Evolutionary conservation across 2,329 filamentous ascomycete genomes (phyloP).

Genomic region (Penicillium sumatraense): DNA sequence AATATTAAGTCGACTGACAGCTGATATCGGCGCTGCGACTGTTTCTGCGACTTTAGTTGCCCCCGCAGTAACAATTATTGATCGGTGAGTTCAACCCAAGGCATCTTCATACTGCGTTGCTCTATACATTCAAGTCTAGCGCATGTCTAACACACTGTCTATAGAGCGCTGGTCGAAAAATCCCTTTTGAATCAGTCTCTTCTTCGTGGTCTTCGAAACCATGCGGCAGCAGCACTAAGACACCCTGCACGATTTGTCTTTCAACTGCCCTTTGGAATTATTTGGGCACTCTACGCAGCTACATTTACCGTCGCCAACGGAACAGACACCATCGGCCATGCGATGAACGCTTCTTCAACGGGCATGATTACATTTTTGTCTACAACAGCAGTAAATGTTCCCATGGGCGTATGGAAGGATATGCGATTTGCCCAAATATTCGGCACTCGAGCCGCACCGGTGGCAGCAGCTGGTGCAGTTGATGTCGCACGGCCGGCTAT

Average conservation of each 20-base stretch:
- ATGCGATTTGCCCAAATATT: conserved; percentile 67
- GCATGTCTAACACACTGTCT: not conserved
- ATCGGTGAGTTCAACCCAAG: conserved; percentile 23
- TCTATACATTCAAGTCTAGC: not conserved
- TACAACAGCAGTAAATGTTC: conserved; percentile 37
- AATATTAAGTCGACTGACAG: conserved; percentile 20
- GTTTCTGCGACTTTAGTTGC: conserved; percentile 31
- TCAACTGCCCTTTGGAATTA: conserved; percentile 43
- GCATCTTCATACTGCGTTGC: not conserved
- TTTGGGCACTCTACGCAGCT: conserved; percentile 70
- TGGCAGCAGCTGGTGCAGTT: conserved; percentile 54
- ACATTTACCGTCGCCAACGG: conserved; percentile 85
- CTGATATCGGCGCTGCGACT: conserved; percentile 30
- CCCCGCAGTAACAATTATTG: conserved; percentile 33
- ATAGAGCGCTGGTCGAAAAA: conserved; percentile 33
- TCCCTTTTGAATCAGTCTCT: conserved; percentile 27
- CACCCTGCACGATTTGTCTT: conserved; percentile 34
- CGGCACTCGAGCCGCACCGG: conserved; percentile 54
- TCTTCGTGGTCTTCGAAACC: conserved; percentile 24
- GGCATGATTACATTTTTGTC: conserved; percentile 67
- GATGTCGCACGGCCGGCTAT: conserved; percentile 60
- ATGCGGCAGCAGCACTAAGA: conserved; percentile 26
- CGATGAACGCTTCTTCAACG: conserved; percentile 58
- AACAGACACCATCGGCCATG: conserved; percentile 74
- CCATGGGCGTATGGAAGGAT: conserved; percentile 36